Conservation (phyloP, 75 land plant genomes). For the Larix kaempferi region DNA sequence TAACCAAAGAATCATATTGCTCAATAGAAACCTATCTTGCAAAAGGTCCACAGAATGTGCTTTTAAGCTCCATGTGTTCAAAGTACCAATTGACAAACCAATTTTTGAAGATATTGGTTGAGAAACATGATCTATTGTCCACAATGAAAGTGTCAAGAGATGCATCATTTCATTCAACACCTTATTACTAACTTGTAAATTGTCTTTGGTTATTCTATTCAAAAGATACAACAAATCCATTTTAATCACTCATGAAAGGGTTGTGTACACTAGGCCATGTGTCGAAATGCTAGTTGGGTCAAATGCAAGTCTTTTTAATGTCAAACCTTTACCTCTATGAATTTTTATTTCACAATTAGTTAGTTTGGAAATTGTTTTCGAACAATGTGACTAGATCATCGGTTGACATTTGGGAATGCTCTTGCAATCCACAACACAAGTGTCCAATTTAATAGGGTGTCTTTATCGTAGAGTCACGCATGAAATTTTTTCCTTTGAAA, state of each 20-base stretch:
- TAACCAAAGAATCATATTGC: too few species aligned
- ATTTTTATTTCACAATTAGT: not conserved
- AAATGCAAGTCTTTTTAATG: not conserved
- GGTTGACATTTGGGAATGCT: too few species aligned
- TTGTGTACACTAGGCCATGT: not conserved
- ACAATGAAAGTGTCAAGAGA: too few species aligned
- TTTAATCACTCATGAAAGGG: not conserved
- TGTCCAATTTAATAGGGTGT: rapidly evolving
- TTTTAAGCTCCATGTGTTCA: too few species aligned
- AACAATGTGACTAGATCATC: too few species aligned
- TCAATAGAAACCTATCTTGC: too few species aligned
- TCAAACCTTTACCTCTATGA: not conserved
- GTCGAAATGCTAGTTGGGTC: not conserved
- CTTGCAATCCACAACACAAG: not conserved
- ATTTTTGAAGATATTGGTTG: too few species aligned
- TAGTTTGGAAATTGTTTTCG: not conserved
- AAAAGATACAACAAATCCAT: not conserved
- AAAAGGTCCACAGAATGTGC: too few species aligned
- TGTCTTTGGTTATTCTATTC: too few species aligned
- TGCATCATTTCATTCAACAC: rapidly evolving
- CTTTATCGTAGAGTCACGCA: rapidly evolving
- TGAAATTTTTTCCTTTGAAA: not conserved
- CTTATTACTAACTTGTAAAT: too few species aligned
- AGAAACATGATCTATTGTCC: too few species aligned
- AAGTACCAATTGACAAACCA: too few species aligned